Base-by-base conservation (phyloP, 345 rosid species). In the Boechera retrofracta region DNA sequence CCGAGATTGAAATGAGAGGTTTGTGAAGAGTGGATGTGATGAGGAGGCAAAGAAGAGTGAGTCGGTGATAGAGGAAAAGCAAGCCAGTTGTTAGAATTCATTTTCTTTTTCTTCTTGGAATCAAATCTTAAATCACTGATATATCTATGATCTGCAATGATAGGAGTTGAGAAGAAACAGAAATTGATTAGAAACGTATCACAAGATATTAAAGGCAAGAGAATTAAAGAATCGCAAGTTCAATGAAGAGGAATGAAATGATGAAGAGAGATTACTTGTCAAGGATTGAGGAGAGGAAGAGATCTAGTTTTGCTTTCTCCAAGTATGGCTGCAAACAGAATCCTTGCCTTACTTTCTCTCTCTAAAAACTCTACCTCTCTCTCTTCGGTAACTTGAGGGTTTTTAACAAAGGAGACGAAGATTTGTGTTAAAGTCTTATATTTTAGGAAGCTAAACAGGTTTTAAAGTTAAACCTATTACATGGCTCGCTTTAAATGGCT, bases 81-180 rank as follows among this genome's bases (percentile, higher is more conserved):
- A 24, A 95, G 98, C 98, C 99, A 95, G 87, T 93, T 95, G 87
- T 95, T 95, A 67, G 99, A 82, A 84, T 92, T 95, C 98, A 91
- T 91, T 41, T 13, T 31, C 56, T 36, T 58, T 38, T 39, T 26
- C 28, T 28, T 57, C 32, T 36, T 32, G 33, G 12, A 49, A 35
- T 36, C 61, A 68, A 63, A 73, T 9, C 62, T 64, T 18, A 29
- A 44, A 57, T 59, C 54, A 39, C 75, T 67, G 65, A 35, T 68
- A 70, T 53, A 67, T 48, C 64, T 71, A 21, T 74, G 60, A 73
- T 57, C 67, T 69, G 51, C 55, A 52, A 59, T 33, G 26, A 72
- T 66, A 31, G 5, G 35, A 13, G 67, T 51, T 36, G 72, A 42
- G 21, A 59, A 65, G 16, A 71, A 55, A 45, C 33, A 47, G 2